Base-by-base conservation (phyloP, 495 filamentous ascomycete genomes). In the Monascus purpureus region DNA sequence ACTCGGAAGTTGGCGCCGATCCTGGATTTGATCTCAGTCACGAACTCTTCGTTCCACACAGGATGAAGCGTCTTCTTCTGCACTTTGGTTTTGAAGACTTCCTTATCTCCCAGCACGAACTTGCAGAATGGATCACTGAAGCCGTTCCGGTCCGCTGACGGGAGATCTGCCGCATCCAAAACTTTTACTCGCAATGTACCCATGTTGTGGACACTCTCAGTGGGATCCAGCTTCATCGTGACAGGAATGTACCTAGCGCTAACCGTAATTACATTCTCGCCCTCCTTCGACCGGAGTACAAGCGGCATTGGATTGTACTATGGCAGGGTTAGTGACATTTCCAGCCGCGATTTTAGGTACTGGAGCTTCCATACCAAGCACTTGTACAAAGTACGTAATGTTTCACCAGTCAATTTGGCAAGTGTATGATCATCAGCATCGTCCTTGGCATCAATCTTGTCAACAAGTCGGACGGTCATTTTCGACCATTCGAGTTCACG, bases 191-290 rank as follows among this genome's bases (percentile, higher is more conserved):
- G 79, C 18, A 99, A 72, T 31, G 71, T 82, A 34, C 90, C 90
- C 77, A 90, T 87, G 57, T 99, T 99, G 70, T 93, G 96, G 65
- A 96, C 93, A 52, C 82, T 92, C 57, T 99, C 90, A 42, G 69
- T 80, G 2, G 88, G 84, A 47, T 96, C 85, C 33, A 99, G 80
- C 33, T 70, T 68, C 90, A 99, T 99, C 56, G 78, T 71, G 29
- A 93, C 72, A 0, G 90, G 90, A 12, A 96, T 77, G 46, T 93
- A 99, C 47, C 92, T 92, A 41, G 93, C 68, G 59, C 79, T 85
- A 42, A 96, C 81, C 33, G 75, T 88, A 50, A 99, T 57, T 46
- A 74, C 86, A 63, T 76, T 87, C 15, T 75, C 73, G 22, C 87
- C 86, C 6, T 85, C 65, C 9, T 73, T 70, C 32, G 78, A 79